phyloP scores from a whole-genome alignment of 169 alveolate species.

The Plasmodium gonderi region DNA sequence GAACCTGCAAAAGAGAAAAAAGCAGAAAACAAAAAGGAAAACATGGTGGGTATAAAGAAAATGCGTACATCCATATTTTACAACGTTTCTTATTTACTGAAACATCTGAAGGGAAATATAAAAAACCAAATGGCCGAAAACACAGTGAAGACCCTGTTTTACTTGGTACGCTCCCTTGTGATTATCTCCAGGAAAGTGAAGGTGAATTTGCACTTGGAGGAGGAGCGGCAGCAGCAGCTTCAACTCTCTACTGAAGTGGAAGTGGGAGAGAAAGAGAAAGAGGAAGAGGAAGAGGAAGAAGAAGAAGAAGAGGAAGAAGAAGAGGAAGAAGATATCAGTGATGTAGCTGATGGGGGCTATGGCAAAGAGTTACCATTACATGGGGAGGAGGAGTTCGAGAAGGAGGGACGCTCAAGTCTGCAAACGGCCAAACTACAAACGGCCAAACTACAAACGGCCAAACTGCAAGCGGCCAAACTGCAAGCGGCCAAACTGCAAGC shows the following conservation, averaged over 20 bases:
- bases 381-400: neutral
- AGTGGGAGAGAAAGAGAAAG: neutral
- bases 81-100: constrained; percentile 11
- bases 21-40: neutral
- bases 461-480: no score
- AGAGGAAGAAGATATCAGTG: neutral
- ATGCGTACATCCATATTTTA: neutral
- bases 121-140: constrained; percentile 13
- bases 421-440: no score
- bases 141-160: neutral
- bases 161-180: neutral
- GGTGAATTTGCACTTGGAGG: neutral
- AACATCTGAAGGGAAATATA: constrained; percentile 2
- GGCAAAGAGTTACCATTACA: no score
- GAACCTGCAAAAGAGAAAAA: neutral
- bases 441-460: no score
- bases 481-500: neutral
- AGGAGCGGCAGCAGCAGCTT: neutral
- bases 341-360: neutral
- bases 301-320: neutral
- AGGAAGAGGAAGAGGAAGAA: neutral
- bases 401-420: neutral
- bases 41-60: neutral
- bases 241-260: no score
- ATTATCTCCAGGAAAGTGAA: neutral